Conservation (phyloP, 2,329 filamentous ascomycete genomes). For the Pseudonectria foliicola region DNA sequence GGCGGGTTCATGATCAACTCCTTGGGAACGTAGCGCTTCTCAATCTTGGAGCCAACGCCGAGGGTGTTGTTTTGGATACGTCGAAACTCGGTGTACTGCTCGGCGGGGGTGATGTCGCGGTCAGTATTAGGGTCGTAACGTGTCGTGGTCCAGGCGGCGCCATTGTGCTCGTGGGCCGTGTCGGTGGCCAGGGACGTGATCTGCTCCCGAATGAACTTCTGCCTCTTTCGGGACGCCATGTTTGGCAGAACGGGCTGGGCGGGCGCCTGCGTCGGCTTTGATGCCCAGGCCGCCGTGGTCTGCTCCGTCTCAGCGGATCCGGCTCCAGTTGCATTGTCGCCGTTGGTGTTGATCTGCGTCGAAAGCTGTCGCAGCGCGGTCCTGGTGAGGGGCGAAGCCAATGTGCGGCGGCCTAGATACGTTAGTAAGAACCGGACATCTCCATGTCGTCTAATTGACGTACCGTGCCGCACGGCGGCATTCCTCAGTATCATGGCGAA, state of each 20-base stretch:
- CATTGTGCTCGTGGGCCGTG: slow-evolving; percentile 27
- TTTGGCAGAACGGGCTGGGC: slow-evolving; percentile 12
- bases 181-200: slow-evolving; percentile 29
- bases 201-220: slow-evolving; percentile 25
- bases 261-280: slow-evolving; percentile 10
- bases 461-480: slow-evolving; percentile 48
- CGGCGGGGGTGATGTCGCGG: slow-evolving; percentile 29
- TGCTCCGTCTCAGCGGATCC: slow-evolving; percentile 6
- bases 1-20: slow-evolving; percentile 67
- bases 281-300: slow-evolving; percentile 13
- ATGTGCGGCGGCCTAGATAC: slow-evolving; percentile 43
- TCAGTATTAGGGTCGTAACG: slow-evolving; percentile 26
- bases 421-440: slow-evolving; percentile 6
- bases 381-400: slow-evolving; percentile 38
- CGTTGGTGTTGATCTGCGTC: slow-evolving; percentile 19
- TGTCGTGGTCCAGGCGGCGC: slow-evolving; percentile 25
- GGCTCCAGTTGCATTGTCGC: slow-evolving; percentile 10
- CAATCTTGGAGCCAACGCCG: slow-evolving; percentile 41
- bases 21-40: slow-evolving; percentile 56
- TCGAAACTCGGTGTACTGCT: slow-evolving; percentile 34
- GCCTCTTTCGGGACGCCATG: slow-evolving; percentile 25
- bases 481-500: slow-evolving; percentile 51
- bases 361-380: slow-evolving; percentile 26
- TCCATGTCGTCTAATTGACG: slow-evolving; percentile 17
- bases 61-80: slow-evolving; percentile 36